phyloP scores from a whole-genome alignment of 108 stramenopile genomes.

The Nitzschia inconspicua region DNA sequence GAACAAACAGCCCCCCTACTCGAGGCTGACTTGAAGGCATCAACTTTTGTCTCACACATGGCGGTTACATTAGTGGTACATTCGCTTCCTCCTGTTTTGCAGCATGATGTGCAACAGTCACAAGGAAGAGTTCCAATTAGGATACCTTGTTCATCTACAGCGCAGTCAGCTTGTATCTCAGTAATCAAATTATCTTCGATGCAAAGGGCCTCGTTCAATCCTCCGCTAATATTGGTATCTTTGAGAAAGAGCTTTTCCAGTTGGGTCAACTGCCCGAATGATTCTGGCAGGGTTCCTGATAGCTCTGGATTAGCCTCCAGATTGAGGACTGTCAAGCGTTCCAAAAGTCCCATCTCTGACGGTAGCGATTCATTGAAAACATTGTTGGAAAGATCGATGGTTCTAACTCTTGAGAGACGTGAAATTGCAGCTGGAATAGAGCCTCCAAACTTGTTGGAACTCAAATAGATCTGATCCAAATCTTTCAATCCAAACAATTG shows the following conservation, averaged over 20 bases:
- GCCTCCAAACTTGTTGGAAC: conserved; percentile 23
- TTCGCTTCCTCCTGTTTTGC: not conserved
- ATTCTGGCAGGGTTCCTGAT: not conserved
- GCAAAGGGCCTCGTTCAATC: not conserved
- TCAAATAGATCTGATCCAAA: conserved; percentile 7
- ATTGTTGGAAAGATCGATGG: not conserved
- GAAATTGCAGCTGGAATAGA: conserved; percentile 21
- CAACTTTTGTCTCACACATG: not conserved
- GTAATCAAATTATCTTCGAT: not conserved
- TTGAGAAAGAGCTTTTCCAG: not conserved
- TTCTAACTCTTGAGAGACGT: not conserved
- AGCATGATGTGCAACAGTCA: not conserved
- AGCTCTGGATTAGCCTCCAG: not conserved
- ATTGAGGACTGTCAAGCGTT: not conserved
- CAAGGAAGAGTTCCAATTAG: too few relatives aligned
- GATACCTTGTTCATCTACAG: not conserved
- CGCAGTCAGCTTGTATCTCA: not conserved
- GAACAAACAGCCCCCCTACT: not conserved
- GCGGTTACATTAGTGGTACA: not conserved
- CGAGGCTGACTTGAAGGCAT: not conserved
- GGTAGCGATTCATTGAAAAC: not conserved
- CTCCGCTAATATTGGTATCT: not conserved
- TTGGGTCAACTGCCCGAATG: not conserved
- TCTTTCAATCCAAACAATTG: not conserved
- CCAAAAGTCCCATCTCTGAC: not conserved